Conservation (phyloP, 1,284 basidiomycete genomes). For the Rhodotorula mucilaginosa region DNA sequence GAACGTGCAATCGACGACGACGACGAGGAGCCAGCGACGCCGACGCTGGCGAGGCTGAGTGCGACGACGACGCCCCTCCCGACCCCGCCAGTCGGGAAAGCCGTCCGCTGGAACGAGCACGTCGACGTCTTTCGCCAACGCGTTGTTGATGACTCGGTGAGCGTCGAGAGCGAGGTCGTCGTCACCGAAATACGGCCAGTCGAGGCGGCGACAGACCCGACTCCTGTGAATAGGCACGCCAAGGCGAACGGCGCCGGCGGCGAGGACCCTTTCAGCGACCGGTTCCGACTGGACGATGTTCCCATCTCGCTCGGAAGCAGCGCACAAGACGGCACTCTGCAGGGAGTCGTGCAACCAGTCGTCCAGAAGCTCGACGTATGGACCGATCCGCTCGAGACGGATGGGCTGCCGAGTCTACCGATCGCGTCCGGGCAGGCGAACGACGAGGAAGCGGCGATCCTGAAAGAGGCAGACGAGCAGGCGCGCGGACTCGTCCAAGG, state of each 20-base stretch:
- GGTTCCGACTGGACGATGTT: constrained; percentile 14
- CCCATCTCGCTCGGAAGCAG: constrained; percentile 2
- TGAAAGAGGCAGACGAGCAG: neutral
- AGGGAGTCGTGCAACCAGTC: neutral
- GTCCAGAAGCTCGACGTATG: constrained; percentile 40
- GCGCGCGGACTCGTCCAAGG: constrained; percentile 32
- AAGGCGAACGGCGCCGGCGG: neutral
- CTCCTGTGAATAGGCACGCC: neutral
- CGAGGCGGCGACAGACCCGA: neutral
- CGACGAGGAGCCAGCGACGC: neutral
- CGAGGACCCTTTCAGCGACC: constrained; percentile 8
- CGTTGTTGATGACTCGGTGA: neutral
- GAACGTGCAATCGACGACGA: no score
- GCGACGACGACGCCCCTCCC: neutral
- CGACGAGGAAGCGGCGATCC: constrained; percentile 30
- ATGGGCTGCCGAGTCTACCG: constrained; percentile 48
- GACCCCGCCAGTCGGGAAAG: neutral
- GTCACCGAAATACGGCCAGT: neutral
- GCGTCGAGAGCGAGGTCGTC: neutral
- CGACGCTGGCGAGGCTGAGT: neutral
- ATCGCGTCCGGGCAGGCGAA: constrained; percentile 32
- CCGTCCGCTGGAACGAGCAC: constrained; percentile 9
- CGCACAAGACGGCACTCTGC: constrained; percentile 1
- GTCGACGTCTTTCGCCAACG: neutral
- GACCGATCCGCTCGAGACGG: constrained; percentile 51